phyloP scores from a whole-genome alignment of 2,329 filamentous ascomycete genomes.

The Beauveria scarabaeidicola region DNA sequence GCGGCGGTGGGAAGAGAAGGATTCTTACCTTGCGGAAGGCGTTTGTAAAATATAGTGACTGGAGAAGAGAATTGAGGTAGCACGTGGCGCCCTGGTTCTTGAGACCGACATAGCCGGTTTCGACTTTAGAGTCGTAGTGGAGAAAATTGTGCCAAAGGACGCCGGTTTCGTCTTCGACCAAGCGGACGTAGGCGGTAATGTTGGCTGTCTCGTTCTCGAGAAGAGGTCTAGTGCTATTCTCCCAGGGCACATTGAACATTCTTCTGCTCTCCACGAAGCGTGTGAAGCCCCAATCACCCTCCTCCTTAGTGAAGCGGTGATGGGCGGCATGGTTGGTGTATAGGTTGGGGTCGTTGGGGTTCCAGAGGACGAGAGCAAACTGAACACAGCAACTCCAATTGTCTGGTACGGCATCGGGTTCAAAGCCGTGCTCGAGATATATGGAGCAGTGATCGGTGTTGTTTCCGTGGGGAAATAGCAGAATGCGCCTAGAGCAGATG shows the following conservation, averaged over 20 bases:
- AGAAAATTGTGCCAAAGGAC: conserved; percentile 86
- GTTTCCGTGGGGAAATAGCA: conserved; percentile 94
- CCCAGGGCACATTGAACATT: conserved; percentile 73
- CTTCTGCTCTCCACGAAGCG: conserved; percentile 81
- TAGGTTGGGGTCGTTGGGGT: conserved; percentile 82
- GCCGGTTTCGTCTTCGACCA: conserved; percentile 80
- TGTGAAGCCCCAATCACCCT: conserved; percentile 99
- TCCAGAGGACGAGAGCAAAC: conserved; percentile 90
- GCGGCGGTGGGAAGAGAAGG: conserved; percentile 2
- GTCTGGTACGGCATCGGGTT: conserved; percentile 65
- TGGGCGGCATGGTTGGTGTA: conserved; percentile 77
- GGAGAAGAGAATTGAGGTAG: conserved; percentile 76
- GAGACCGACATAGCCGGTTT: conserved; percentile 92
- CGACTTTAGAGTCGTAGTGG: conserved; percentile 98
- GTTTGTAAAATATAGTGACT: conserved; percentile 82
- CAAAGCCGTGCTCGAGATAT: conserved; percentile 92
- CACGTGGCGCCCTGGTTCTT: conserved; percentile 95
- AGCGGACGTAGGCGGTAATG: conserved; percentile 72
- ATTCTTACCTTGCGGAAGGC: conserved; percentile 74
- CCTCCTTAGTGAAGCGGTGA: conserved; percentile 91
- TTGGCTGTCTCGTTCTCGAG: conserved; percentile 70
- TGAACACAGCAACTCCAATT: conserved; percentile 97
- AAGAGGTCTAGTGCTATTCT: conserved; percentile 59
- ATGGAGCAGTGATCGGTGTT: conserved; percentile 90
- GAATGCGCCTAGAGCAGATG: conserved; percentile 59